Evolutionary conservation across 2,329 filamentous ascomycete genomes (phyloP).

Genomic region (Cladorrhinum sp.): DNA sequence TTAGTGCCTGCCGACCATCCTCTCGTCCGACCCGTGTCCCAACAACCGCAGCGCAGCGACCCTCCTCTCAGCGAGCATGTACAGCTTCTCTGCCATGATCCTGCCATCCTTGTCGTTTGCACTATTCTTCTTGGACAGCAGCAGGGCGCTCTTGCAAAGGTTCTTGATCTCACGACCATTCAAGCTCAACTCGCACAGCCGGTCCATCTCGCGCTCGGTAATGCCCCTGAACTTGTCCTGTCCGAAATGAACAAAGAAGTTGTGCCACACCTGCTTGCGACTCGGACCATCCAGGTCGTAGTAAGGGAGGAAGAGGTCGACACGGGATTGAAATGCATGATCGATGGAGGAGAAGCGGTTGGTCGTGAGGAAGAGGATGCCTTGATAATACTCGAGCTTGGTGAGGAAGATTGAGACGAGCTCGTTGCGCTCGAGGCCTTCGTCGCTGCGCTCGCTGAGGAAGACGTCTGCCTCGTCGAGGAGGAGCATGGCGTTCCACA

Average conservation of each 20-base stretch:
- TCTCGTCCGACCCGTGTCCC: conserved; percentile 2
- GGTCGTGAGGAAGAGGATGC: conserved; percentile 29
- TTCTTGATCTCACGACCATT: conserved; percentile 54
- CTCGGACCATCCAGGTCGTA: conserved; percentile 29
- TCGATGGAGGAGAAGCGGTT: conserved; percentile 34
- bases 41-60: conserved; percentile 20
- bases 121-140: conserved; percentile 28
- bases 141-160: conserved; percentile 39
- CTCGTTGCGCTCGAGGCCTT: conserved; percentile 39
- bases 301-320: conserved; percentile 36
- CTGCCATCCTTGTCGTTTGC: conserved; percentile 24
- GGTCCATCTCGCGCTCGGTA: conserved; percentile 31
- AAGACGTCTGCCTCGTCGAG: conserved; percentile 33
- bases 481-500: conserved; percentile 44
- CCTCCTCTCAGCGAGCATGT: conserved; percentile 35
- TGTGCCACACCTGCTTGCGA: conserved; percentile 36
- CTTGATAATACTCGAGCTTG: conserved; percentile 29
- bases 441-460: conserved; percentile 33
- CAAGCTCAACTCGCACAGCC: conserved; percentile 40
- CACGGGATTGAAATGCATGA: conserved; percentile 37
- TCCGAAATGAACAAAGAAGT: conserved; percentile 35
- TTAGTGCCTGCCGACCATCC: not conserved
- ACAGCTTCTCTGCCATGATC: conserved; percentile 30
- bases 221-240: conserved; percentile 31
- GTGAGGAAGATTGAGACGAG: conserved; percentile 37